Conservation (phyloP, 805 yeast genomes). For the Tetrapisispora iriomotensis region DNA sequence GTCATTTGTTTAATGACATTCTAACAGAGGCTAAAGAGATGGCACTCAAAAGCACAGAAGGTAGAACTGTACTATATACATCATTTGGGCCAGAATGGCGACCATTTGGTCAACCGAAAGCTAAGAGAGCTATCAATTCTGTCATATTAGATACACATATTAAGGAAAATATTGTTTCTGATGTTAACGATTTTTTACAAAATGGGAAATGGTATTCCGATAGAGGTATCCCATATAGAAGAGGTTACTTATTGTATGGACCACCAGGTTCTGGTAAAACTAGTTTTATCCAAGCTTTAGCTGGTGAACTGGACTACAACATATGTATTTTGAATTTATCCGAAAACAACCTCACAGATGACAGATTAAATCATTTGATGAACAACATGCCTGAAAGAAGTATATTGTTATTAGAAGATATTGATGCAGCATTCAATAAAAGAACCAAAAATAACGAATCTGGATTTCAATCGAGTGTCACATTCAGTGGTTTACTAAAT, state of each 20-base stretch:
- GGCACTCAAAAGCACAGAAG: slow-evolving; percentile 77
- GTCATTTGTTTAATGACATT: slow-evolving; percentile 56
- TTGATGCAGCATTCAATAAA: slow-evolving; percentile 89
- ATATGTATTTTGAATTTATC: slow-evolving; percentile 87
- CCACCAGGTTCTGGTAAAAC: slow-evolving; percentile 98
- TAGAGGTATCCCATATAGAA: slow-evolving; percentile 93
- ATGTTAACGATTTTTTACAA: slow-evolving; percentile 68
- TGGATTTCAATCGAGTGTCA: slow-evolving; percentile 81
- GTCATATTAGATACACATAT: slow-evolving; percentile 77
- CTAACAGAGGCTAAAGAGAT: slow-evolving; percentile 73
- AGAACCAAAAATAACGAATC: slow-evolving; percentile 67
- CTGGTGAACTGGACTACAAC: slow-evolving; percentile 92
- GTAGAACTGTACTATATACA: slow-evolving; percentile 87
- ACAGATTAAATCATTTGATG: slow-evolving; percentile 87
- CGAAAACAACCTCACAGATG: slow-evolving; percentile 88
- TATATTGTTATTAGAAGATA: slow-evolving; percentile 76
- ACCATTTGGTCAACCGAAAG: slow-evolving; percentile 92
- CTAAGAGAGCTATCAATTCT: slow-evolving; percentile 72
- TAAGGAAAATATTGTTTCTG: slow-evolving; percentile 52
- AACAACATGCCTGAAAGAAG: slow-evolving; percentile 91
- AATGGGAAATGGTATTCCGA: slow-evolving; percentile 89
- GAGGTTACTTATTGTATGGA: slow-evolving; percentile 89
- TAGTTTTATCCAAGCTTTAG: slow-evolving; percentile 89
- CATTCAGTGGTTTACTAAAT: slow-evolving; percentile 87
- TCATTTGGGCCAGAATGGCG: slow-evolving; percentile 99